phyloP scores from a whole-genome alignment of 106 monocot species.

The Gastrodia elata region DNA sequence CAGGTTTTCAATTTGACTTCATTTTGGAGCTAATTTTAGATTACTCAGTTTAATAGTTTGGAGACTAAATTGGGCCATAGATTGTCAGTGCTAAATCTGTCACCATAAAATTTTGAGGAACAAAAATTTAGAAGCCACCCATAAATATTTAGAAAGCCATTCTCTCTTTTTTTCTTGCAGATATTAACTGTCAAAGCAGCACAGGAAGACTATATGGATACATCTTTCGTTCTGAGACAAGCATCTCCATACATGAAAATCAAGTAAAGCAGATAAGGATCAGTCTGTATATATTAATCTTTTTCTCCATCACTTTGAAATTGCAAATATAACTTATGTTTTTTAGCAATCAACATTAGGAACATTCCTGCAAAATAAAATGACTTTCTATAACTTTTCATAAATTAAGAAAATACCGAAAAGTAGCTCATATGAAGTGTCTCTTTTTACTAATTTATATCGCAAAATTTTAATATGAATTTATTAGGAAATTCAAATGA shows the following conservation, averaged over 20 bases:
- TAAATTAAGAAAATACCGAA: not conserved
- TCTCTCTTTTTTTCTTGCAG: slow-evolving; percentile 30
- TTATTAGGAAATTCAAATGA: not conserved
- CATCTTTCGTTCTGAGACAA: slow-evolving; percentile 73
- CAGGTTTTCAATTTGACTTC: too few species aligned
- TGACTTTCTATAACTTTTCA: not conserved
- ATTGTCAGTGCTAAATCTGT: too few species aligned
- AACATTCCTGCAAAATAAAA: not conserved
- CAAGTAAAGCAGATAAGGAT: slow-evolving; percentile 28
- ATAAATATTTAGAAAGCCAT: slow-evolving; percentile 1
- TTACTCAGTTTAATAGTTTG: too few species aligned
- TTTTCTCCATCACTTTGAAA: not conserved
- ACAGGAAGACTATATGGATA: slow-evolving; percentile 63
- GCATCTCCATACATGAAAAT: slow-evolving; percentile 95
- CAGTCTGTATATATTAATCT: not conserved
- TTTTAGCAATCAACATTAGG: not conserved
- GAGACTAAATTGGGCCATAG: too few species aligned
- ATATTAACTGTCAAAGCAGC: slow-evolving; percentile 73
- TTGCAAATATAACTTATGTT: not conserved
- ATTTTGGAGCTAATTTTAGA: too few species aligned
- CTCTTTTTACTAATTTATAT: not conserved
- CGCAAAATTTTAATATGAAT: not conserved
- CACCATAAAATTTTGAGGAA: not conserved
- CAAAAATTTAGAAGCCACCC: not conserved
- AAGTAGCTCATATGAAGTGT: not conserved